phyloP scores from a whole-genome alignment of 352 stramenopile genomes.

The Phytophthora agathidicida region DNA sequence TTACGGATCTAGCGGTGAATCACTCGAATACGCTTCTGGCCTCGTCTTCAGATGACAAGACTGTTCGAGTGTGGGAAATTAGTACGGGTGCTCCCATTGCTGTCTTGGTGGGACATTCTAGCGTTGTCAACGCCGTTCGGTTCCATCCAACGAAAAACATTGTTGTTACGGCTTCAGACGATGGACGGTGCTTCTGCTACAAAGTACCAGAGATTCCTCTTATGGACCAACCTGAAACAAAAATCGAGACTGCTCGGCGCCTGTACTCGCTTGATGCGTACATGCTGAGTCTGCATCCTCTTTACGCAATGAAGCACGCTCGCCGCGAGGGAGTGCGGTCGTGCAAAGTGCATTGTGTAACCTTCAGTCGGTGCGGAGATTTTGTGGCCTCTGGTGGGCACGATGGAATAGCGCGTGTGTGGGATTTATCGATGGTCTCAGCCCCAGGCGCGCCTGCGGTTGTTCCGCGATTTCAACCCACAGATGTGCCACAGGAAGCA shows the following conservation, averaged over 20 bases:
- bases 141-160: constrained; percentile 90
- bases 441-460: constrained; percentile 50
- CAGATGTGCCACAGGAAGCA: constrained; percentile 41
- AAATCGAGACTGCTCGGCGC: constrained; percentile 80
- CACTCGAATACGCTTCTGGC: constrained; percentile 79
- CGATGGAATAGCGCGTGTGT: constrained; percentile 93
- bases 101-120: constrained; percentile 87
- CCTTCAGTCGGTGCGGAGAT: constrained; percentile 82
- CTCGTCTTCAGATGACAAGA: constrained; percentile 91
- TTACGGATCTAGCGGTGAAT: constrained; percentile 91
- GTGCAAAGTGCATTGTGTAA: constrained; percentile 77
- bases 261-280: constrained; percentile 76
- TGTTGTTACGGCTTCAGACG: constrained; percentile 92
- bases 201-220: constrained; percentile 79
- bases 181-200: constrained; percentile 92
- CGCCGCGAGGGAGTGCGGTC: constrained; percentile 56
- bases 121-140: constrained; percentile 83
- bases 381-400: constrained; percentile 93
- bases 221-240: constrained; percentile 62
- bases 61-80: constrained; percentile 89
- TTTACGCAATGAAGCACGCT: constrained; percentile 79
- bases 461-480: constrained; percentile 58
- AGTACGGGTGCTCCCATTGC: constrained; percentile 82
- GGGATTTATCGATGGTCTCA: constrained; percentile 76
- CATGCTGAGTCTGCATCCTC: constrained; percentile 79